These are phyloP conservation scores for Trebouxia gelatinosa DNA, from an alignment of 163 green algal species.

Conservation along the genomic window DNA sequence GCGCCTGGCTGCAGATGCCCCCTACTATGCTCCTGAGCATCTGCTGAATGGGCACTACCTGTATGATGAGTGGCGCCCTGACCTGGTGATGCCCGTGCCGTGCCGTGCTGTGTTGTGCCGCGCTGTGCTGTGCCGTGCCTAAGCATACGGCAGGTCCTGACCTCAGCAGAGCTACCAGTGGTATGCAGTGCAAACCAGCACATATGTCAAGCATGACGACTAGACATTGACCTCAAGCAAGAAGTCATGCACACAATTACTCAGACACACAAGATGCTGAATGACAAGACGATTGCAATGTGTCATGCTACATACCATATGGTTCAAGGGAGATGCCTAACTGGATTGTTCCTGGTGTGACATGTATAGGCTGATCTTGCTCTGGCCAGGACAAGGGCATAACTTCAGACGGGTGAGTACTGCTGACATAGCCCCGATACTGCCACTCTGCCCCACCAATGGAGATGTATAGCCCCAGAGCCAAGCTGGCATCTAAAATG, in stretches of 20 bases:
- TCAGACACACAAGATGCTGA: too few relatives aligned
- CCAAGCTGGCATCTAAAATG: constrained; percentile 44
- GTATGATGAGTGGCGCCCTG: constrained; percentile 56
- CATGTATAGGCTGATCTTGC: background rate
- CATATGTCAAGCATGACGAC: too few relatives aligned
- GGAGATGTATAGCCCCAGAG: constrained; percentile 70
- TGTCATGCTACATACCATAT: constrained; percentile 29
- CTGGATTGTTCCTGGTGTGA: constrained; percentile 39
- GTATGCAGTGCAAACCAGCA: too few relatives aligned
- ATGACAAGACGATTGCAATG: background rate
- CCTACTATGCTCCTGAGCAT: constrained; percentile 60
- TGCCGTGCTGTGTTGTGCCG: background rate
- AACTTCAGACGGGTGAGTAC: constrained; percentile 60
- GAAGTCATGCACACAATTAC: too few relatives aligned
- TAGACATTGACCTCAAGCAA: too few relatives aligned
- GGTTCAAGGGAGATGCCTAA: constrained; percentile 76
- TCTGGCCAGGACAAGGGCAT: constrained; percentile 73
- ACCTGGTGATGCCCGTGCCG: background rate
- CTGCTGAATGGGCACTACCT: constrained; percentile 64
- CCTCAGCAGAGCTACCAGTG: too few relatives aligned
- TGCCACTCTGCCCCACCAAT: constrained; percentile 61
- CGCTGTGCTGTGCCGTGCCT: background rate
- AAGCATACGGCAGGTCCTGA: too few relatives aligned
- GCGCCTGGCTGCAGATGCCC: constrained; percentile 59
- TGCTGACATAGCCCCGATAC: constrained; percentile 77